Conservation (phyloP, 306 rosid species). For the Trichosanthes truncata region DNA sequence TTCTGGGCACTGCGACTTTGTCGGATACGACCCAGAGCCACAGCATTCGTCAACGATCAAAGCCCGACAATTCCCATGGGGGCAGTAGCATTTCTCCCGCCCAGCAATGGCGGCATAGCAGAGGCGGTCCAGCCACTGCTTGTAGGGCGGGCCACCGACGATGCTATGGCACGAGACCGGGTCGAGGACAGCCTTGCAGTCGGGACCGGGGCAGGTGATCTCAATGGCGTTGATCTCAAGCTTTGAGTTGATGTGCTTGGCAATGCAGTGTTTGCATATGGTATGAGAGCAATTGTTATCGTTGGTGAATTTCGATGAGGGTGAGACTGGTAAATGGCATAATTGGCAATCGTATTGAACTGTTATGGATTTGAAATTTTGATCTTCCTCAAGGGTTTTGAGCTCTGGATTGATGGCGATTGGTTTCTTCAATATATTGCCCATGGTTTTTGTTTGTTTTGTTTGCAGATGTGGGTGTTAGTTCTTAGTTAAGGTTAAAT, state of each 20-base stretch:
- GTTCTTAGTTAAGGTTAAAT: neutral
- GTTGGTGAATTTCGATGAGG: neutral
- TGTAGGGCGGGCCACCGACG: neutral
- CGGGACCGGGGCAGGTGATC: neutral
- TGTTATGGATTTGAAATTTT: neutral
- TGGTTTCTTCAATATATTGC: neutral
- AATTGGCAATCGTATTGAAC: neutral
- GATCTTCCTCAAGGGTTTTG: neutral
- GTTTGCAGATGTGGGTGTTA: neutral
- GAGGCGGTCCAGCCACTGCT: neutral
- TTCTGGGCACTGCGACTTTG: neutral
- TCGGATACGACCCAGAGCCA: neutral
- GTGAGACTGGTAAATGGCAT: neutral
- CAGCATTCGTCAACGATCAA: neutral
- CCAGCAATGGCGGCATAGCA: neutral
- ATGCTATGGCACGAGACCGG: neutral
- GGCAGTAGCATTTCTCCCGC: neutral
- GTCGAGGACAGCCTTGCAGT: neutral
- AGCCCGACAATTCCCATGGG: neutral
- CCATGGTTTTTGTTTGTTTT: neutral
- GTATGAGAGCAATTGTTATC: neutral
- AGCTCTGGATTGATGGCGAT: neutral
- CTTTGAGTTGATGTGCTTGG: neutral
- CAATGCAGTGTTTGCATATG: neutral
- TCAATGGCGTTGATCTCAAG: neutral